Percentiles rank a stretch among this genome's conserved stretches.
Conservation (phyloP, 2,329 filamentous ascomycete species). For the Xylariaceae sp. region DNA sequence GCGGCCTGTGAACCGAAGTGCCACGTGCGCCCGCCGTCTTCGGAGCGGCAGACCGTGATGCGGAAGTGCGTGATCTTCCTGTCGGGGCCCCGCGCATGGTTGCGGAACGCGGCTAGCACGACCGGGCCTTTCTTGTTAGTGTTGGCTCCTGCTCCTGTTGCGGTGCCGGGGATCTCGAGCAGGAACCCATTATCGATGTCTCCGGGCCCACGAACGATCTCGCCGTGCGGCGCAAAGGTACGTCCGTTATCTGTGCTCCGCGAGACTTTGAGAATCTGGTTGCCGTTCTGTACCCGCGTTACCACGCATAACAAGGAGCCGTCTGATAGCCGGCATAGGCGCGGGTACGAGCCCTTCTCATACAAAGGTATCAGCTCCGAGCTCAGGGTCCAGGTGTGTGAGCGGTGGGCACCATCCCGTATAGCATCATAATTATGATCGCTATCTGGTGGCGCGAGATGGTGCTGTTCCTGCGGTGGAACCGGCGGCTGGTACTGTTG, state of each 20-base stretch:
- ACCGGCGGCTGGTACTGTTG: constrained; percentile 1
- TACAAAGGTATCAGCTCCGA: constrained; percentile 41
- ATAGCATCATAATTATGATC: too few relatives aligned
- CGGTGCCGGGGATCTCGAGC: constrained; percentile 33
- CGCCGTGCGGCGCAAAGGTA: constrained; percentile 36
- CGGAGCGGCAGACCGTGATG: constrained; percentile 44
- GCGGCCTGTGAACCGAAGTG: constrained; percentile 38
- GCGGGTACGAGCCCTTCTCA: constrained; percentile 41
- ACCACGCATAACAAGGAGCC: constrained; percentile 42
- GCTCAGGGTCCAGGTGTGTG: constrained; percentile 15
- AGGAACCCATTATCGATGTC: constrained; percentile 45
- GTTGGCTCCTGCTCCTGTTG: too few relatives aligned
- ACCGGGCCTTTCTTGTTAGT: constrained; percentile 7
- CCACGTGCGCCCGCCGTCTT: constrained; percentile 40
- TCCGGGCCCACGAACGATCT: constrained; percentile 37
- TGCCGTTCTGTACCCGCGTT: constrained; percentile 35
- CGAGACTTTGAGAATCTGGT: constrained; percentile 38
- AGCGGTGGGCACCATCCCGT: background rate
- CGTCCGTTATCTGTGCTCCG: constrained; percentile 39
- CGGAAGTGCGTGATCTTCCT: constrained; percentile 37
- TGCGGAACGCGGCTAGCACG: constrained; percentile 42
- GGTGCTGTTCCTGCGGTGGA: constrained; percentile 3
- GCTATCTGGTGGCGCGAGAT: background rate
- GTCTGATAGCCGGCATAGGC: constrained; percentile 39
- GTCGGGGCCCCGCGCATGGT: constrained; percentile 35